Percentiles rank a stretch among this genome's conserved stretches.
Conservation (phyloP, 495 filamentous ascomycete species). For the Hypoxylon intermedium region DNA sequence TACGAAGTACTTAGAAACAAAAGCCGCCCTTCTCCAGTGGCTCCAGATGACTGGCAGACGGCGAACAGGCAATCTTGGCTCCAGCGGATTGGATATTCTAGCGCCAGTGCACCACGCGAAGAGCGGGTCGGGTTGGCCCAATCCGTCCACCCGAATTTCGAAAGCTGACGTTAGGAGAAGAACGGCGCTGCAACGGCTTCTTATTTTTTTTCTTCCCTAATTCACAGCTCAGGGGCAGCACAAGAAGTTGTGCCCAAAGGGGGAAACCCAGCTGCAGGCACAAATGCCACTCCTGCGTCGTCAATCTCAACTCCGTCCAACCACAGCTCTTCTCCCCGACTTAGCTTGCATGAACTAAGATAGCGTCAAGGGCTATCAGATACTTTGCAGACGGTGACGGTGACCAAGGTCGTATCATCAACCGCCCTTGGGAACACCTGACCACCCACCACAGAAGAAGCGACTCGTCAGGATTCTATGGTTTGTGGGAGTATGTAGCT, state of each 20-base stretch:
- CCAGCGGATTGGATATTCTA: conserved; percentile 26
- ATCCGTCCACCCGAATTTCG: conserved; percentile 32
- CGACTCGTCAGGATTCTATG: too few species aligned
- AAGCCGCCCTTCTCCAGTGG: conserved; percentile 6
- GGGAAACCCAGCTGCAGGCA: conserved; percentile 28
- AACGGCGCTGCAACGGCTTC: conserved; percentile 24
- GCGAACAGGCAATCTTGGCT: conserved; percentile 22
- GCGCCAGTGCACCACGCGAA: conserved; percentile 20
- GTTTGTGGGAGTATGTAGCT: too few species aligned
- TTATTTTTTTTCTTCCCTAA: too few species aligned
- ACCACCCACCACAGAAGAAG: too few species aligned
- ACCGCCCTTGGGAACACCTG: too few species aligned
- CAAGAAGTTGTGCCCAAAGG: conserved; percentile 13
- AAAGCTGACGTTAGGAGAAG: conserved; percentile 20
- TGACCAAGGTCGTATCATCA: too few species aligned
- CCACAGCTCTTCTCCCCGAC: conserved; percentile 18
- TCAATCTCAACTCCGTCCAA: conserved; percentile 28
- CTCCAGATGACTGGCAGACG: conserved; percentile 12
- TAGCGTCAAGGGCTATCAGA: conserved; percentile 3
- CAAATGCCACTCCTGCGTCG: conserved; percentile 22
- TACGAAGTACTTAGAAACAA: too few species aligned
- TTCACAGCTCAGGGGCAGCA: conserved; percentile 4
- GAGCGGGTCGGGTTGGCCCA: conserved; percentile 25
- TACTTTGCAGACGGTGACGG: neutral
- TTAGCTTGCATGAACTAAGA: conserved; percentile 13